Evolutionary conservation across 257 asterid genomes (phyloP).

Genomic region (Forsythia suspensa): DNA sequence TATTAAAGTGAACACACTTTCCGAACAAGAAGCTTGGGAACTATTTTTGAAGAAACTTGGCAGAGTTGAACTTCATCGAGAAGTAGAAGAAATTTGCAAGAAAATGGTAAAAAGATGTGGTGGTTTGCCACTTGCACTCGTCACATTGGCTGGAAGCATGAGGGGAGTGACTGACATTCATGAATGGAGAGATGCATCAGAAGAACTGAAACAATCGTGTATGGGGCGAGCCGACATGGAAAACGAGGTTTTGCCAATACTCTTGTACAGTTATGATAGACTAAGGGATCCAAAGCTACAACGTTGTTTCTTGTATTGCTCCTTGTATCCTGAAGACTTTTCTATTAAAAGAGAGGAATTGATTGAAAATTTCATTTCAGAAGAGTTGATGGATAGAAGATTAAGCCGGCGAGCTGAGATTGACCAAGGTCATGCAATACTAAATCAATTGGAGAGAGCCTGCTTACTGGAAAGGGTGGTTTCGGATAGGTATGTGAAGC

Average conservation of each 20-base stretch:
- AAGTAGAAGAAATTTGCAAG: constrained; percentile 19
- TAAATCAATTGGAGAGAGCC: too few species aligned
- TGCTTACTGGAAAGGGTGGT: too few species aligned
- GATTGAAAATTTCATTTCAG: constrained; percentile 14
- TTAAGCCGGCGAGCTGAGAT: too few species aligned
- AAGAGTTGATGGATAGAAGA: not conserved
- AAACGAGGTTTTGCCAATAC: constrained; percentile 19
- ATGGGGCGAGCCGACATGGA: constrained; percentile 14
- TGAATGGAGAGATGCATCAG: constrained; percentile 23
- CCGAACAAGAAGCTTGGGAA: constrained; percentile 16
- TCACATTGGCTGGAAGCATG: constrained; percentile 23
- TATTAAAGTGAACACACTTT: not conserved
- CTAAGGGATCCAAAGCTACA: not conserved
- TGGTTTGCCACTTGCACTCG: constrained; percentile 22
- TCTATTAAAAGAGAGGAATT: not conserved
- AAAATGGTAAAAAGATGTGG: constrained; percentile 6
- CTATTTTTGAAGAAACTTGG: constrained; percentile 11
- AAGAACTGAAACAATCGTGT: not conserved
- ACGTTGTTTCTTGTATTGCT: constrained; percentile 28
- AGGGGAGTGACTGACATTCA: constrained; percentile 13
- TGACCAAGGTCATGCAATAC: too few species aligned
- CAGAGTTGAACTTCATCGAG: not conserved
- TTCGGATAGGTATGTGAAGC: not conserved
- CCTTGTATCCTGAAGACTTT: constrained; percentile 28
- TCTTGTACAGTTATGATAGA: constrained; percentile 17